Base-by-base conservation (phyloP, 2,329 filamentous ascomycete genomes). In the Colletotrichum cereale region DNA sequence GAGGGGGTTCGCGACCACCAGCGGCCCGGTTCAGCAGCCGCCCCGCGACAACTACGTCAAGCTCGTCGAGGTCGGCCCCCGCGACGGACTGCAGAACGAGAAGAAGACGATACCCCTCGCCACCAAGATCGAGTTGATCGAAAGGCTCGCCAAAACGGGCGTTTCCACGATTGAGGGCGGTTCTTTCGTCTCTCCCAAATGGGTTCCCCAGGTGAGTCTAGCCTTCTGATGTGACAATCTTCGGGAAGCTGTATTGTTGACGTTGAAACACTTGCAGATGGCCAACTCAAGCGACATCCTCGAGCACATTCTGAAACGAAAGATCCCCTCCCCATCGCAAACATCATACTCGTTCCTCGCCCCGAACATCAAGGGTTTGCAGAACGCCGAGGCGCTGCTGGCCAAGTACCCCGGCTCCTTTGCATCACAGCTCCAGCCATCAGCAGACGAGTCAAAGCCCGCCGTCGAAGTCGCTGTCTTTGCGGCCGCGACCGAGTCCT, bases 11-110 rank as follows among this genome's bases (percentile, higher is more conserved):
- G 83, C 84, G 58, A 84, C 84, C n/a, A 81, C 83, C 47, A 80
- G 77, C 66, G 69, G 75, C 63, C 63, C 63, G 16, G 64, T 74
- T 14, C 71, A 73, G n/a, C 73, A 73, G 48, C 70, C 77, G 26
- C 70, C 76, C 26, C 75, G 74, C 70, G 82, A 85, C 78, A 86
- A 84, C 77, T 80, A 77, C 71, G 86, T 90, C 72, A 87, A 85
- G 81, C 90, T 97, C 48, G 91, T 96, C 73, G 94, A 97, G 83
- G 94, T 97, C 73, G 93, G 93, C 11, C 93, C 94, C 42, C 87
- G 94, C 74, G 94, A 97, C 84, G 94, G 94, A n/a, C 83, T 97
- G 64, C 94, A 97, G 79, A 97, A 96, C 78, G 93, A 96, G 84
- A 93, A 92, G 82, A 88, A 85, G 74, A 86, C 86, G 36, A 92